Evolutionary conservation across 257 asterid genomes (phyloP), one percentile per base, ranked within the genome.

Genomic region (Solanum chmielewskii): DNA sequence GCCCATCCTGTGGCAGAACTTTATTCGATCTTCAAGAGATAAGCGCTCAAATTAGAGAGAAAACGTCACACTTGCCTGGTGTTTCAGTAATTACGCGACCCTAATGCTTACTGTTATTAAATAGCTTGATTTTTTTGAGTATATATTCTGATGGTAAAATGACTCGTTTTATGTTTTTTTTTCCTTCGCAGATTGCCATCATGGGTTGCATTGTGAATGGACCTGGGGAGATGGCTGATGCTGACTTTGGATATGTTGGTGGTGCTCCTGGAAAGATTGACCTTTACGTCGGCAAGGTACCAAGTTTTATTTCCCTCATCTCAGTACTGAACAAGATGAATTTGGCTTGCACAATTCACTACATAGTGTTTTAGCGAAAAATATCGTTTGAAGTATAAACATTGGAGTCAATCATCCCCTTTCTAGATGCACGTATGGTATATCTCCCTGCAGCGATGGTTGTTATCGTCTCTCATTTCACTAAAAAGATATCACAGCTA

Each of bases 181-280:
- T 80, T 70, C 62, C 21, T 87, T n/a, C 69, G 66, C 91, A 97
- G 99, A 97, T 97, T 85, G 99, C 99, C 39, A 97, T 97, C 85
- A 97, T 97, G 99, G 99, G 99, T 41, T 97, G 99, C 93, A 97
- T 96, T 83, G 99, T 97, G 90, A 97, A 97, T 86, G 99, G 99
- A 70, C 99, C 99, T 0, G 99, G 99, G 89, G 99, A 97, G 91
- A 97, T 97, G 99, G 99, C 99, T 14, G 99, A 97, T 90, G 99
- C 99, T 27, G 99, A 97, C 92, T 97, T 97, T 88, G 99, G 99
- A 52, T 97, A 97, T 68, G 99, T 97, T 47, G 99, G 99, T 15
- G 99, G 99, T 83, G 97, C 99, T 47, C 99, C 99, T 66, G 99
- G 99, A 87, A 97, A 97, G 93, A 97, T 97, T 49, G 99, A 97